Conservation (phyloP, 2,329 filamentous ascomycete species). For the Knufia fluminis region DNA sequence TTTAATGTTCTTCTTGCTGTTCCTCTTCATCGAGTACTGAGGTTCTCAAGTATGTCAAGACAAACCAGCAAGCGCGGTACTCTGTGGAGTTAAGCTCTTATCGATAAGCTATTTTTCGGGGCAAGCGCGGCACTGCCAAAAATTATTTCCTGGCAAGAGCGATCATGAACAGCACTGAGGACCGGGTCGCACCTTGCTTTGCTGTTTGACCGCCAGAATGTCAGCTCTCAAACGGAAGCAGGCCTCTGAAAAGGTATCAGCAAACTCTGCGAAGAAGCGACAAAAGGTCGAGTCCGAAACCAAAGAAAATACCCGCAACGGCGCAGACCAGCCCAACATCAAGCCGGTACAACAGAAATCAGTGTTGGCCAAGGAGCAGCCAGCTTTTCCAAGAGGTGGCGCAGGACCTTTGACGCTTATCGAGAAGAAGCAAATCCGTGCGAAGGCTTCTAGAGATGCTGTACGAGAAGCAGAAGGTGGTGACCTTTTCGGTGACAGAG, state of each 20-base stretch:
- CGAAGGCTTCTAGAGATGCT: constrained; percentile 86
- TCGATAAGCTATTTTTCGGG: constrained; percentile 4
- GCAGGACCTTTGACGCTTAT: constrained; percentile 83
- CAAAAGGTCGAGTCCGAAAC: constrained; percentile 8
- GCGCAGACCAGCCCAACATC: neutral
- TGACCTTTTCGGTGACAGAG: constrained; percentile 15
- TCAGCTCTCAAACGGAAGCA: constrained; percentile 19
- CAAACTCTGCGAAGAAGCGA: constrained; percentile 8
- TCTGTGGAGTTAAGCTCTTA: too few relatives aligned
- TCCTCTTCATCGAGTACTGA: too few relatives aligned
- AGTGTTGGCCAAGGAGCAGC: constrained; percentile 57
- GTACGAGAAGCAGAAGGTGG: constrained; percentile 64
- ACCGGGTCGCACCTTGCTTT: neutral
- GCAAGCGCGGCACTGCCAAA: neutral
- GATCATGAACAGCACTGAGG: neutral
- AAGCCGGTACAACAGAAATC: constrained; percentile 14
- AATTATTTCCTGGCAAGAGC: neutral
- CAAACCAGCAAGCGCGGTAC: too few relatives aligned
- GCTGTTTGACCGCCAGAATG: constrained; percentile 10
- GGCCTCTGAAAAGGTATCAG: constrained; percentile 3
- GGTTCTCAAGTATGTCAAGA: too few relatives aligned
- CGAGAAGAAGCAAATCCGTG: constrained; percentile 92
- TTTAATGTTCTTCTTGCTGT: too few relatives aligned
- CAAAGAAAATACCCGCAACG: constrained; percentile 2
- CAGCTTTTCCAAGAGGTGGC: constrained; percentile 84